Evolutionary conservation across 352 stramenopile species (phyloP), one percentile per base, ranked within the genome.

Genomic region (Pythium sukuiense): DNA sequence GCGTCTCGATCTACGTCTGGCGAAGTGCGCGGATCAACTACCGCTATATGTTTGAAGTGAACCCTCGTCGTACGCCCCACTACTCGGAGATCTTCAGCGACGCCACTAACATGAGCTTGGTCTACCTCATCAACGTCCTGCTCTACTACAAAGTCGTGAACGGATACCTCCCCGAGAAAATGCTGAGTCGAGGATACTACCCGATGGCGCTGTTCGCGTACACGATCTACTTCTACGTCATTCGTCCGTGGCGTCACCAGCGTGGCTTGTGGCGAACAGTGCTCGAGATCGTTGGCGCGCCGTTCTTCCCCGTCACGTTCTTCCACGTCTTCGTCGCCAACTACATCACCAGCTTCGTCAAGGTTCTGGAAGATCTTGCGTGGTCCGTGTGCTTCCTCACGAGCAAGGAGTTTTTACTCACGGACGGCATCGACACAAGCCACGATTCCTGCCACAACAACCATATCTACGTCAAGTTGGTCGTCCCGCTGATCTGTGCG

Each of bases 61-160:
- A 97, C 62, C 91, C 89, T 18, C 63, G 63, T 45, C 71, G 76
- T 58, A 87, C 71, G 71, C 92, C 97, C 70, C 74, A 89, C 76
- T 80, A 90, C 90, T 73, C 85, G 65, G 77, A 92, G 61, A 96
- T 99, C 26, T 98, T 99, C 65, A 97, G 96, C 68, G 93, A 98
- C 74, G 95, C 94, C 13, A 97, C 97, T 30, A 97, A 98, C 74
- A 97, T 99, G 76, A 98, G 90, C n/a, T 96, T 99, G 43, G 83
- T 98, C 1, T 99, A 97, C 71, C 73, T 99, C 12, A 67, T 96
- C 13, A 92, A 95, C 61, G 90, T 98, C 75, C 81, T 99, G 57
- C 76, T 98, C 26, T 99, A 99, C 74, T 99, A 99, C 89, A 99
- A 99, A 80, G 92, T 97, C 24, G 84, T 92, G 71, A 96, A 96